Evolutionary conservation across 1,284 basidiomycete species (phyloP).

Genomic region (Laetiporus sulphureus): DNA sequence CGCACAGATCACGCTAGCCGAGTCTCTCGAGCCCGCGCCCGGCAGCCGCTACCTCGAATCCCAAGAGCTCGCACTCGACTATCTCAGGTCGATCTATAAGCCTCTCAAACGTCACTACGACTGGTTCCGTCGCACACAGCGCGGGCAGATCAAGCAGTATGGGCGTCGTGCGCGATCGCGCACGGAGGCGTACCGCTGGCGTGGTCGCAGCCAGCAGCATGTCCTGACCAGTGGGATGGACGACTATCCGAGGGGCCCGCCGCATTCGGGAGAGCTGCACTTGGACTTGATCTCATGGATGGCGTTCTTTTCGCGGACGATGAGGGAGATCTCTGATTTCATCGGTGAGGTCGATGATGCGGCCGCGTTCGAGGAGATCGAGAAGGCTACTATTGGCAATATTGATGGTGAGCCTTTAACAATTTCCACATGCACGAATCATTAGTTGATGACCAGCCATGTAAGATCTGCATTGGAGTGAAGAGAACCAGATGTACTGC

Average conservation of each 20-base stretch:
- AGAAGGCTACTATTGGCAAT: constrained; percentile 76
- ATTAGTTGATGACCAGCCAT: no score
- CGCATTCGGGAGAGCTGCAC: constrained; percentile 89
- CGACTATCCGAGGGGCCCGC: constrained; percentile 86
- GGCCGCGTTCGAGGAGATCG: constrained; percentile 68
- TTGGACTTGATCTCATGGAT: constrained; percentile 93
- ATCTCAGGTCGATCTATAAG: constrained; percentile 75
- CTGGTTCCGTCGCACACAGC: constrained; percentile 92
- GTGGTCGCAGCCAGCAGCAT: constrained; percentile 82
- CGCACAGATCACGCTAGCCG: constrained; percentile 39
- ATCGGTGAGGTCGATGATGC: constrained; percentile 80
- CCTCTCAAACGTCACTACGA: constrained; percentile 87
- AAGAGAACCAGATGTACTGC: constrained; percentile 87
- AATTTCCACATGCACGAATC: background rate
- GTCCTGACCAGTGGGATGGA: constrained; percentile 93
- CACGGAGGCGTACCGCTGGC: constrained; percentile 89
- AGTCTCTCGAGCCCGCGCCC: constrained; percentile 15
- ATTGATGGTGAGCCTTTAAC: constrained; percentile 61
- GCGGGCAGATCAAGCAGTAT: constrained; percentile 90
- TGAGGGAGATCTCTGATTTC: constrained; percentile 80
- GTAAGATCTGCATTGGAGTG: constrained; percentile 88
- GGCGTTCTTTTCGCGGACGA: constrained; percentile 87
- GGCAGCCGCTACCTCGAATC: constrained; percentile 48
- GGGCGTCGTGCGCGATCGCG: constrained; percentile 75
- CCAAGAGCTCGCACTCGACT: constrained; percentile 56